phyloP scores from a whole-genome alignment of 1,139 yeast species.

The Pichia kudriavzevii region DNA sequence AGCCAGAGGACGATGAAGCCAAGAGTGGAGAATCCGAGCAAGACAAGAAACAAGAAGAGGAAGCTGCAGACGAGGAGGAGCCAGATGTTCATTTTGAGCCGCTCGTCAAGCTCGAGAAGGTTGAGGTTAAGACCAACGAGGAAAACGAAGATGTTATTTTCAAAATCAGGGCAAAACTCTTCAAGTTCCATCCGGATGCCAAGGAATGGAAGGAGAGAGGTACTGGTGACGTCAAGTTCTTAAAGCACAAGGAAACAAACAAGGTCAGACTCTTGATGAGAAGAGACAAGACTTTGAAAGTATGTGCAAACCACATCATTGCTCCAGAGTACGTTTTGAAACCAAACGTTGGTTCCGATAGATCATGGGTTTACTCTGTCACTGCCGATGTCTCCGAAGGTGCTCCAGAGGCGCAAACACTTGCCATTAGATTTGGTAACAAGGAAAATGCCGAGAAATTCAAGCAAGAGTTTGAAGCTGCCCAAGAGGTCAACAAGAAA shows the following conservation, averaged over 20 bases:
- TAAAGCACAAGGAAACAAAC: constrained; percentile 73
- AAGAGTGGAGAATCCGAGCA: constrained; percentile 27
- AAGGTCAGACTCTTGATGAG: constrained; percentile 93
- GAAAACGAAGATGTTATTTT: constrained; percentile 86
- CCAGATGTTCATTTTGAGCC: constrained; percentile 97
- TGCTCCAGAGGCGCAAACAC: constrained; percentile 89
- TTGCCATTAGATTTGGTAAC: constrained; percentile 95
- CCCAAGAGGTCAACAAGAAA: constrained; percentile 57
- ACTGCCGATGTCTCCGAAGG: constrained; percentile 96
- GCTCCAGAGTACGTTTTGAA: constrained; percentile 77
- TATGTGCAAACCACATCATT: constrained; percentile 94
- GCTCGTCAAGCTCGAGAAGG: constrained; percentile 87
- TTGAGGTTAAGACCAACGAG: constrained; percentile 94
- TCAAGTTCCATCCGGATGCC: constrained; percentile 66
- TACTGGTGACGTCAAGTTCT: constrained; percentile 94
- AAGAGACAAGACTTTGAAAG: constrained; percentile 96
- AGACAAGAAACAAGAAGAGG: constrained; percentile 22
- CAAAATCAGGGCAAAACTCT: constrained; percentile 91
- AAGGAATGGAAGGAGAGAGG: constrained; percentile 99
- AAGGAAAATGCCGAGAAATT: constrained; percentile 95
- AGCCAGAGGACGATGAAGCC: constrained; percentile 31
- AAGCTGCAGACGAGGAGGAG: constrained; percentile 74
- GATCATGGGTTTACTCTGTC: constrained; percentile 96
- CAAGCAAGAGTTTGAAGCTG: constrained; percentile 84
- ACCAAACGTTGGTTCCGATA: constrained; percentile 93